Base-by-base conservation (phyloP, 805 yeast species). In the Starmerella sirachaensis region DNA sequence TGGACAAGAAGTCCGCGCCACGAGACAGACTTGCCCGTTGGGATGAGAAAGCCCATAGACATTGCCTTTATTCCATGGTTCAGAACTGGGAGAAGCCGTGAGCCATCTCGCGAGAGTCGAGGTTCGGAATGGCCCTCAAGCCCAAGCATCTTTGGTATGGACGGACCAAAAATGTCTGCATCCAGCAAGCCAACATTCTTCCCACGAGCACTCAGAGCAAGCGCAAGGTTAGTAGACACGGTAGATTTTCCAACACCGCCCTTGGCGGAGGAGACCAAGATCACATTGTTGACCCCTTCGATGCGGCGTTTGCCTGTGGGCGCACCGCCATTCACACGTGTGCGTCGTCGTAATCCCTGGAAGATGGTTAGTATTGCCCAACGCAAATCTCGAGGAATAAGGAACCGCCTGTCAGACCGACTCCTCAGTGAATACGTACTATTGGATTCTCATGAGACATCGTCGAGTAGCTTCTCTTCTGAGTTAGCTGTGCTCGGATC, bases 1-100 rank as follows among this genome's bases (percentile, higher is more conserved):
- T 79, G 83, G 16, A 83, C 86, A 74, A 83, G 74, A 29, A 82
- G 58, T 0, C 94, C 94, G 37, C 94, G 63, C 94, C 94, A 83
- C 0, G 78, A 88, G 5, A 83, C 68, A 21, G 74, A 72, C 33
- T 70, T 75, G 7, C 78, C 78, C 2, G 68, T 57, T 2, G 74
- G 74, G 2, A 82, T 69, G 47, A 83, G 60, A 50, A 76, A 82
- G 0, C 94, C 94, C 93, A 83, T 83, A 0, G 93, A 81, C 94
- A 83, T 83, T 6, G 85, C 71, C 47, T 78, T 76, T 3, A 83
- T 54, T 0, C 94, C 94, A 46, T 76, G 80, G 53, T 80, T 82
- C 9, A 65, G 55, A 48, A 81, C 56, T 0, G 94, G 94, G 0
- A 76, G 52, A 3, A 82, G 60, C 47, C 69, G 68, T 12, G 31